Base-by-base conservation (phyloP, 441 rosid genomes). In the California macrophylla region DNA sequence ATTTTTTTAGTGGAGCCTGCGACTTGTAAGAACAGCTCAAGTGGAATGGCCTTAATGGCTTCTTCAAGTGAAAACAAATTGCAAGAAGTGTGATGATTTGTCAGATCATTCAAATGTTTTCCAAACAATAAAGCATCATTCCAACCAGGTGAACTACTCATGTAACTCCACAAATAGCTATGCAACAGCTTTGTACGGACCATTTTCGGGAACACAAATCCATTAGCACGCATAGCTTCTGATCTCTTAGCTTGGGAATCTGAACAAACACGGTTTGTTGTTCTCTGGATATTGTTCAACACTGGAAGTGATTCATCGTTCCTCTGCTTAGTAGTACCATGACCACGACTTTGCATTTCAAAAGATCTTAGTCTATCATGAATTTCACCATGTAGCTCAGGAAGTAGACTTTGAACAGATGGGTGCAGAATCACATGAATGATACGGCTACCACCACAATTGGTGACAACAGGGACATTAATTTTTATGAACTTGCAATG, bases 171-270 rank as follows among this genome's bases (percentile, higher is more conserved):
- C 56, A 95, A 86, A 82, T 87, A 92, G 67, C 79, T 67, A 81
- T 95, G 99, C 54, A 92, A 79, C 79, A 92, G 84, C 77, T 89
- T 92, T 58, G 92, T 91, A 28, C 98, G 96, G 68, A 88, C 87
- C 98, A 95, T 90, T 85, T 95, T 95, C 75, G 97, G 90, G 76
- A 88, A 77, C 71, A 92, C 92, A 84, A 90, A 92, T 72, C 99
- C 99, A 82, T 92, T 95, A 72, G 93, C 85, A 69, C 94, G 92
- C 94, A 92, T 90, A 58, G 91, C 86, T 77, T 88, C 98, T 64
- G 84, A 80, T 76, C 77, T 85, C 66, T 15, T 23, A 28, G 66
- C 66, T 78, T 69, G 75, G 74, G 84, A 78, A 74, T 81, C 89
- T 70, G 87, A 80, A 81, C 69, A 73, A 47, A 74, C 80, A 75